Base-by-base conservation (phyloP, 2,329 filamentous ascomycete species). In the Orbilia javanica region DNA sequence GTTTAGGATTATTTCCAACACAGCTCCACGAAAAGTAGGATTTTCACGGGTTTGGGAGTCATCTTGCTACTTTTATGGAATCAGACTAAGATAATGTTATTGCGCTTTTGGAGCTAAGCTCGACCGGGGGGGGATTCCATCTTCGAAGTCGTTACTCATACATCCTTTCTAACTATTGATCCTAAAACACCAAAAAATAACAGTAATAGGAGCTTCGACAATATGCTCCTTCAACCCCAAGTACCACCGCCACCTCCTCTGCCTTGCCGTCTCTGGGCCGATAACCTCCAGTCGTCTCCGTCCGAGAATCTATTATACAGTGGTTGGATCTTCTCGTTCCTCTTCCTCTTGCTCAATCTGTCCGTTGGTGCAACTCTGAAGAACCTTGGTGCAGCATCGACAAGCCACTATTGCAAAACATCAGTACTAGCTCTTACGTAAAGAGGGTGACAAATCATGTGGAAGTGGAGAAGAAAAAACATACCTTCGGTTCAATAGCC, bases 311-410 rank as follows among this genome's bases (percentile, higher is more conserved):
- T 92, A 84, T 97, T 97, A 84, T 97, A 94, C 85, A 99, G 85
- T 50, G 96, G 96, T 86, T 97, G 93, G 69, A 99, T 98, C 71
- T 95, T 88, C 87, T 99, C 96, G 0, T 93, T 93, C 87, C 93
- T 92, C 89, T 96, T 96, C 82, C 96, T 87, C 88, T 97, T 97
- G 80, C 92, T 95, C 82, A 99, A 85, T 70, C 89, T 88, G 83
- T 97, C 93, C 39, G 92, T 95, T 0, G 93, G 90, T 18, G 96
- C 95, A 3, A 98, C 93, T 88, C 97, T 97, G 90, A 98, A 99
- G 86, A 98, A 99, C 0, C 94, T 97, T 8, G 96, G 96, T n/a
- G 96, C 96, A 11, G 94, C 95, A 82, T 97, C 94, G 0, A 98
- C 94, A 22, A 99, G 88, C 90, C 89, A 91, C 84, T 85, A 62